Conservation (phyloP, 495 filamentous ascomycete genomes). For the Mycothermus thermophilus region DNA sequence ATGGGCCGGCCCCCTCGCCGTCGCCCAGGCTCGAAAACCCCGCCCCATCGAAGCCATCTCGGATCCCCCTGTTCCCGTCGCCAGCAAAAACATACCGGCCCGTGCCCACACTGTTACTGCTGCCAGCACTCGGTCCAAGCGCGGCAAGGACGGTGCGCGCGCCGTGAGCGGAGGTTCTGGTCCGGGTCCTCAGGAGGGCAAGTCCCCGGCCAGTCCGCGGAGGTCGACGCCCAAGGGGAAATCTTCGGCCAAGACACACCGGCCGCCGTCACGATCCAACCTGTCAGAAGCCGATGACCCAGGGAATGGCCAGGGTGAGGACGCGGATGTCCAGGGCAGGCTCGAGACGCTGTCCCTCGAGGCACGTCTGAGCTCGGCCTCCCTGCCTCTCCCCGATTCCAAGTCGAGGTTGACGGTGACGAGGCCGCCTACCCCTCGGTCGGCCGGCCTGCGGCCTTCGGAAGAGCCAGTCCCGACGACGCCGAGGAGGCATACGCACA, state of each 20-base stretch:
- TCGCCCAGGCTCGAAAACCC: constrained; percentile 59
- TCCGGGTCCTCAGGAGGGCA: constrained; percentile 27
- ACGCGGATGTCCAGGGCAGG: constrained; percentile 7
- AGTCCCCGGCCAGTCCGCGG: constrained; percentile 6
- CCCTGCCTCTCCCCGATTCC: constrained; percentile 46
- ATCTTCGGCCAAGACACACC: background rate
- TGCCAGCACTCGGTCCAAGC: constrained; percentile 30
- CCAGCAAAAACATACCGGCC: constrained; percentile 31
- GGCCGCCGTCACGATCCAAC: constrained; percentile 1
- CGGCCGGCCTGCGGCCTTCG: constrained; percentile 37
- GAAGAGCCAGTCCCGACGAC: no score
- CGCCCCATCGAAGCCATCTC: constrained; percentile 41
- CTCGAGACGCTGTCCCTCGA: constrained; percentile 34
- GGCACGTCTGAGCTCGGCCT: constrained; percentile 48
- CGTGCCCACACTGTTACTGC: constrained; percentile 50
- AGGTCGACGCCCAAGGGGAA: constrained; percentile 19
- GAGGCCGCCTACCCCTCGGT: constrained; percentile 36
- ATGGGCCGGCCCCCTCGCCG: constrained; percentile 55
- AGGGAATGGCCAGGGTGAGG: constrained; percentile 3
- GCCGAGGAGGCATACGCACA: constrained; percentile 35
- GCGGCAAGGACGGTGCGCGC: constrained; percentile 32
- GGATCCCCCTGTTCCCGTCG: constrained; percentile 34
- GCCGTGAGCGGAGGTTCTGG: constrained; percentile 25
- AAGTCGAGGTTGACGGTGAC: constrained; percentile 30
- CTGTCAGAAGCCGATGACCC: no score